Base-by-base conservation (phyloP, 1,284 basidiomycete genomes). In the Pterulicium gracile region DNA sequence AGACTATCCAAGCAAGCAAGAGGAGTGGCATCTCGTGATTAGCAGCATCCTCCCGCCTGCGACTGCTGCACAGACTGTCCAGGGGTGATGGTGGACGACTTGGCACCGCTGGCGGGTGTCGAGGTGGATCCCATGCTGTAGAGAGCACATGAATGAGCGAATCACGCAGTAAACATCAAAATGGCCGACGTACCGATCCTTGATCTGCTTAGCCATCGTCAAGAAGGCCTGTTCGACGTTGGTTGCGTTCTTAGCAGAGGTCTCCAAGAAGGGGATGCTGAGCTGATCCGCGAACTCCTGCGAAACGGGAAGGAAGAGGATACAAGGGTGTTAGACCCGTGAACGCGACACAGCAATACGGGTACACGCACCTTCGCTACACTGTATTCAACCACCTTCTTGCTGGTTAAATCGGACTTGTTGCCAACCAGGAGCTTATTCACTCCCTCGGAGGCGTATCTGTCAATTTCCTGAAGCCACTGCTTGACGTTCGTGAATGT, bases 141-240 rank as follows among this genome's bases (percentile, higher is more conserved):
- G n/a, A 48, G 45, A 34, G 1, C 17, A 42, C 44, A 47, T 50
- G 41, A 50, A 51, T 32, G 42, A 19, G 46, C 41, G 19, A 20
- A 27, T n/a, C 36, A 39, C 42, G 18, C 20, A 17, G 12, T 23
- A 34, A 15, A 39, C 32, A 42, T 14, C 10, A 13, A 17, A 18
- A 10, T 17, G 15, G 4, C 15, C 19, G 36, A 39, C 36, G 5
- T 39, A 39, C 36, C 36, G 36, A 17, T 96, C 93, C 70, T 96
- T 96, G 69, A 96, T 97, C 71, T 97, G 92, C 72, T 96, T 96
- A 15, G 95, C 95, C 84, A 99, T 92, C 50, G 92, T 95, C 78
- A 98, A 82, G 81, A 99, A 98, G 15, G 96, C 96, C 64, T 98
- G 93, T 67, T 98, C 96, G 52, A 99, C 96, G 60, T 98, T 97